Base-by-base conservation (phyloP, 176 grass and related monocot genomes). In the Puccinellia tenuiflora region DNA sequence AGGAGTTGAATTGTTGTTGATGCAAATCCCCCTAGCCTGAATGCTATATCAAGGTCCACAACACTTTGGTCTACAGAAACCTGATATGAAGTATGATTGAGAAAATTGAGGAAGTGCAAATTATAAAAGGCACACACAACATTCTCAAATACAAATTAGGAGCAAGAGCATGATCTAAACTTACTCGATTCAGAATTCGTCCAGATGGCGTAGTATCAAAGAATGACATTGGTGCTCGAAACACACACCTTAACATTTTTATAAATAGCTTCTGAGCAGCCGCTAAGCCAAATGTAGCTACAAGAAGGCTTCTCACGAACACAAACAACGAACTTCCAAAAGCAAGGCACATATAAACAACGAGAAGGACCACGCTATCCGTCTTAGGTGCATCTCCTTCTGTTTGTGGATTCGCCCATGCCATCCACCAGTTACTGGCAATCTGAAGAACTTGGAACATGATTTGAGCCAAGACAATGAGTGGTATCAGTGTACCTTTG, bases 351-450 rank as follows among this genome's bases (percentile, higher is more conserved):
- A 93, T 99, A 86, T 99, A 99, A 85, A 99, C 96, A 75, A 90
- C 86, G 31, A 99, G 77, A 77, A 95, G 93, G 70, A 91, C 73
- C 85, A 93, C 82, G 1, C 78, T 92, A 78, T 87, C 81, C 80
- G 93, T 88, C 83, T 99, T 99, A 57, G 96, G 93, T 48, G 75
- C 45, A 82, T 92, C 93, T 20, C 96, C 93, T 91, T 86, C 85
- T 29, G 90, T 93, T 87, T 95, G 92, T 38, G 96, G 96, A 52
- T 96, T 99, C 40, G 96, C 96, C 96, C 96, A 99, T 16, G 96
- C 93, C 96, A 99, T 99, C 96, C 96, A 99, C 96, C 96, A 99
- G 69, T 95, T 99, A 77, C 96, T 87, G 21, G 90, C 96, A 83
- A 99, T 92, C 83, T 99, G 96, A 83, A 99, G 91, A 63, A 99